Base-by-base conservation (phyloP, 306 rosid genomes). In the Alnus glutinosa region DNA sequence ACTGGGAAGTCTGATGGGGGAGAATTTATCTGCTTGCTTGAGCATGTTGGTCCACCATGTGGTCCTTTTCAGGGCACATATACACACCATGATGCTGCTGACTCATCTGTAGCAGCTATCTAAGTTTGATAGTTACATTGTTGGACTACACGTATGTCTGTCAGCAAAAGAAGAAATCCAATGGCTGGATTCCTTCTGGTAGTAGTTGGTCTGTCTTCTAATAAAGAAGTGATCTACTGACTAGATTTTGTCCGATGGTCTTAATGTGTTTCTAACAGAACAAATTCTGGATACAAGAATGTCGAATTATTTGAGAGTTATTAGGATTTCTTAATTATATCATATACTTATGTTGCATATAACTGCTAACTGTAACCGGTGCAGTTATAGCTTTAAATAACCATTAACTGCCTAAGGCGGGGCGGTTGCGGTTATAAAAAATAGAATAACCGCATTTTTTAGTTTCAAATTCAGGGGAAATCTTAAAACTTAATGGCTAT, bases 41-140 rank as follows among this genome's bases (percentile, higher is more conserved):
- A 82, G 70, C 84, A 77, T 70, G 80, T 77, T 78, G 62, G 16
- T 77, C 82, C 80, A 80, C 44, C 74, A 18, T 46, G 75, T 80
- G 76, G 71, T 16, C 64, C 68, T 77, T 16, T 36, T 48, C 47
- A 78, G 77, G 51, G 72, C 73, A 55, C 23, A 9, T 10, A 67
- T 9, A 67, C 8, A 70, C 52, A 76, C 62, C 51, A 75, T 78
- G 85, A 78, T 80, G 83, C 72, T 77, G 72, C 75, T 75, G 58
- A 74, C 63, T 42, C 66, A 77, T 77, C 74, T 68, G 59, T 54
- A 66, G 77, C 73, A 34, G 51, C 82, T 76, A 68, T 52, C 74
- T 48, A 70, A 74, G 71, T 72, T 75, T 75, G 42, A 80, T 66
- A 69, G 73, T 32, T 55, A 36, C 78, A 80, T 75, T 87, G 77